A percentile compares a stretch with the other conserved stretches of the same genome.
Conservation (phyloP, 2,329 filamentous ascomycete genomes). For the Aureobasidium sp. region DNA sequence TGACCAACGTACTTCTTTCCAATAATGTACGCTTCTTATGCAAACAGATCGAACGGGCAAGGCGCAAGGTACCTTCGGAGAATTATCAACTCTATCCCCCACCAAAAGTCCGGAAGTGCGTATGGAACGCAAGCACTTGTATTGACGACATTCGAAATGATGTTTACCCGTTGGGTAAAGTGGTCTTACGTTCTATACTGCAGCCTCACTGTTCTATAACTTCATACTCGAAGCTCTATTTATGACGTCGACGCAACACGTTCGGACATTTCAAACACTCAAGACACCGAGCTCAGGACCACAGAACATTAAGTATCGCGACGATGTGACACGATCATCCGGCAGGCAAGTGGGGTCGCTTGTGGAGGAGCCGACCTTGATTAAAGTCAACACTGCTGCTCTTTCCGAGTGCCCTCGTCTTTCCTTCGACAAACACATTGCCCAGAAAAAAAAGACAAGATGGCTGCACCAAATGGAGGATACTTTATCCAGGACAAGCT, state of each 20-base stretch:
- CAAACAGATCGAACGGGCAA: neutral
- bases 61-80: neutral
- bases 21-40: neutral
- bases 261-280: neutral
- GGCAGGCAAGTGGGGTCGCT: neutral
- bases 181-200: neutral
- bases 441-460: too few relatives aligned
- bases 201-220: neutral
- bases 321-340: neutral
- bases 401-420: neutral
- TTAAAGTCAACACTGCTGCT: neutral
- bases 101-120: neutral
- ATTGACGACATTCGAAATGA: neutral
- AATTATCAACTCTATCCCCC: slow-evolving; percentile 8
- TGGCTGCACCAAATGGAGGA: slow-evolving; percentile 33
- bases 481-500: slow-evolving; percentile 42
- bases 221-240: neutral
- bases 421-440: too few relatives aligned
- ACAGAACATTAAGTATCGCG: neutral
- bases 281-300: neutral
- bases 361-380: neutral
- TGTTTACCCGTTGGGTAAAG: too few relatives aligned
- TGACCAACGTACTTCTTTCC: neutral
- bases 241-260: neutral
- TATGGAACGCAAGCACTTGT: neutral